phyloP scores from a whole-genome alignment of 2,329 filamentous ascomycete species.

The Aspergillus sp. region DNA sequence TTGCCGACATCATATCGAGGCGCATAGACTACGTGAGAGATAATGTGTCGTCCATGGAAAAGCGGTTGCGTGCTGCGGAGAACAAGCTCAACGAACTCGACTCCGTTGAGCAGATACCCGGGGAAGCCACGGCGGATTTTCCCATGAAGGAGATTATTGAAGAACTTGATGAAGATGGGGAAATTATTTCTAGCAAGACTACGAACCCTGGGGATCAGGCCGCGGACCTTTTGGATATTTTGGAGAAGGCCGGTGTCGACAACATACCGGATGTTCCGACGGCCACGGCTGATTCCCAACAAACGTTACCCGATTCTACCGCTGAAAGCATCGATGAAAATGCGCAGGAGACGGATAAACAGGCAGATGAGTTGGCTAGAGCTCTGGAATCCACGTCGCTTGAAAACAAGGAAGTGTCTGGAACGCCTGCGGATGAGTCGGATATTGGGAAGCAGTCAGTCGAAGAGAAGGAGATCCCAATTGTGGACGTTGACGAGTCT shows the following conservation, averaged over 20 bases:
- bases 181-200: conserved; percentile 72
- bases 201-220: conserved; percentile 71
- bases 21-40: conserved; percentile 87
- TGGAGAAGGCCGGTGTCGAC: conserved; percentile 76
- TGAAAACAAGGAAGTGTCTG: conserved; percentile 14
- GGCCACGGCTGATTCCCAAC: conserved; percentile 18
- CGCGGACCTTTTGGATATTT: conserved; percentile 69
- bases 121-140: conserved; percentile 66
- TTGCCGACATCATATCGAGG: conserved; percentile 70
- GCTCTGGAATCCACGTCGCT: neutral
- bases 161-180: conserved; percentile 87
- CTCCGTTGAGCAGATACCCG: conserved; percentile 62
- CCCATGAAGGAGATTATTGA: conserved; percentile 91
- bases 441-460: conserved; percentile 26
- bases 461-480: conserved; percentile 43
- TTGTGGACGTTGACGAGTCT: conserved; percentile 75
- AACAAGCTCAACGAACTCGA: conserved; percentile 67
- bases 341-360: neutral
- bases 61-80: conserved; percentile 71
- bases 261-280: conserved; percentile 44
- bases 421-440: conserved; percentile 4
- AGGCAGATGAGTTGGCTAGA: neutral
- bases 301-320: conserved; percentile 16
- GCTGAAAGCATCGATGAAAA: neutral
- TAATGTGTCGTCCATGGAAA: conserved; percentile 76